Evolutionary conservation across 208 protist species (phyloP), one percentile per base, ranked within the genome.

Genomic region (Acanthamoeba castellanii): DNA sequence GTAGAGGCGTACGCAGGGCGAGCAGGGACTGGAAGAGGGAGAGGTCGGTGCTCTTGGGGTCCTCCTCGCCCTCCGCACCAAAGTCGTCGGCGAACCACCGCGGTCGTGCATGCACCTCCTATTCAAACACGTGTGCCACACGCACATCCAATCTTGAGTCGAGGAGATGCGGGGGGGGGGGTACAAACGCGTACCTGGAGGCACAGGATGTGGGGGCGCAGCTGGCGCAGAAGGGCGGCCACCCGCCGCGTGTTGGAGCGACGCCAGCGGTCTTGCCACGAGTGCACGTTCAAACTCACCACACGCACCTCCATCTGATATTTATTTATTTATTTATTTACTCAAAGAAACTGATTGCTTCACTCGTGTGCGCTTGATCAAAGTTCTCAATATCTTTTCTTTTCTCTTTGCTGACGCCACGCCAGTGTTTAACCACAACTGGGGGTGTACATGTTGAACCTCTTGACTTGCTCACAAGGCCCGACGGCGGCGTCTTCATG

Each of bases 1-100:
- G 22, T 16, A 5, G 22, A 34, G n/a, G 66, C n/a, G 50, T 18
- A 57, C 50, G 50, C 13, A 57, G 50, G 16, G 50, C 9, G 61
- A 68, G 61, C 2, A 68, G 61, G 61, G 61, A 68, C 61, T 27
- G 27, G 27, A 68, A 5, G 61, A 68, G 27, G 61, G 61, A 68
- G 22, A 68, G 61, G 61, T 68, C 61, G 27, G 66, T 72, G 66
- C n/a, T 34, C 30, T 72, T 72, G 66, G 66, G 66, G 66, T 72
- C 66, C 66, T 72, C 66, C 6, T 27, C 66, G 22, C 66, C 66
- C 22, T 72, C 30, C 14, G 66, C 66, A n/a, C 66, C 66, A 72
- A 72, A 72, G 66, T 72, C 66, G 13, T 72, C 66, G 66, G 66
- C 66, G 14, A 72, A 20, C 66, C 66, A 72, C 9, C 66, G 66